Conservation (phyloP, 2,329 filamentous ascomycete genomes). For the Ceratocystis diversiconidia region DNA sequence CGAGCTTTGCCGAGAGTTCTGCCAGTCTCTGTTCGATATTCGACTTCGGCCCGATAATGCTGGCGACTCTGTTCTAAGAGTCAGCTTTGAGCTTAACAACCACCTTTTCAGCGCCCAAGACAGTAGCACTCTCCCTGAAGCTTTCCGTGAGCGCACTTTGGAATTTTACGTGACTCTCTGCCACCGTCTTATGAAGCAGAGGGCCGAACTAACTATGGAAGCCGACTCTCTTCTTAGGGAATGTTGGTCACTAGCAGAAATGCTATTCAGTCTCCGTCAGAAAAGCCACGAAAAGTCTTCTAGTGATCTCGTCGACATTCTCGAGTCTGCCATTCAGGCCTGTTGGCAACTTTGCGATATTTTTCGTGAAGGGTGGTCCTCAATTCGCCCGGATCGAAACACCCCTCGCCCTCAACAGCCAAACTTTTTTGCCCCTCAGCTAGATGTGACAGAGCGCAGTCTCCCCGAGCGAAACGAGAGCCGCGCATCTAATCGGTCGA, state of each 20-base stretch:
- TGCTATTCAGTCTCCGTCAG: constrained; percentile 75
- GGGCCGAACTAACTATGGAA: constrained; percentile 61
- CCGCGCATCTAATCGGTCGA: constrained; percentile 35
- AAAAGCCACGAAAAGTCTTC: constrained; percentile 55
- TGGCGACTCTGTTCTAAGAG: constrained; percentile 72
- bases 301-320: constrained; percentile 56
- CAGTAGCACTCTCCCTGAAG: constrained; percentile 59
- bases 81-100: constrained; percentile 91
- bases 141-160: constrained; percentile 75
- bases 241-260: constrained; percentile 83
- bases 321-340: constrained; percentile 77
- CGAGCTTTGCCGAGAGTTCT: constrained; percentile 83
- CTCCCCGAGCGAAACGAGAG: constrained; percentile 26
- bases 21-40: constrained; percentile 79
- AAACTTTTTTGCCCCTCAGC: constrained; percentile 47
- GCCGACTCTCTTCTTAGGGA: constrained; percentile 72
- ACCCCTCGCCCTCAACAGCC: constrained; percentile 72
- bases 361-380: constrained; percentile 83
- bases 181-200: constrained; percentile 91
- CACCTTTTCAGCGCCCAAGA: constrained; percentile 91
- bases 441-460: constrained; percentile 25
- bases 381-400: constrained; percentile 69
- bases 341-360: constrained; percentile 93
- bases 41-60: constrained; percentile 62
- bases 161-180: constrained; percentile 93